Percentiles rank a stretch among this genome's conserved stretches.
These are phyloP conservation scores for Aureobasidium uvarum DNA, from an alignment of 2,329 filamentous ascomycete genomes.

Conservation along the genomic window DNA sequence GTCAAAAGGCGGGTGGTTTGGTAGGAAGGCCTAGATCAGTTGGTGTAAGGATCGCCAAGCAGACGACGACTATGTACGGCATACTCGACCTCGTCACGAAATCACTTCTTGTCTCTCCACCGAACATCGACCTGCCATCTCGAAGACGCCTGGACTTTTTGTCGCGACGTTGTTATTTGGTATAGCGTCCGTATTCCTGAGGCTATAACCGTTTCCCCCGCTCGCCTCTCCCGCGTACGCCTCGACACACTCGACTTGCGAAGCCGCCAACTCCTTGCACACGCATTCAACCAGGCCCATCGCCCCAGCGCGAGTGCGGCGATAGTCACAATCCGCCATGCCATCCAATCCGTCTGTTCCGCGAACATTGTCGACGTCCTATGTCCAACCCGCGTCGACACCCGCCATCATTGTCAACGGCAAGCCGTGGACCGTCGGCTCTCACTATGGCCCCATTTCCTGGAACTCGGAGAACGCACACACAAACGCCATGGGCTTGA, in stretches of 20 bases:
- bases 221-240: neutral
- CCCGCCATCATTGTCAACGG: constrained; percentile 8
- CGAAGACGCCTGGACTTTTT: neutral
- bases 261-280: constrained; percentile 17
- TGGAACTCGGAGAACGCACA: constrained; percentile 2
- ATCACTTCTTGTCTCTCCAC: constrained; percentile 1
- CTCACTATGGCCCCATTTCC: constrained; percentile 2
- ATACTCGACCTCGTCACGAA: neutral
- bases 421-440: constrained; percentile 26
- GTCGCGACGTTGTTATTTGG: neutral
- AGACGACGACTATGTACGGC: neutral
- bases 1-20: neutral
- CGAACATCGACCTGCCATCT: neutral
- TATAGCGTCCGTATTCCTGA: neutral
- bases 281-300: constrained; percentile 22
- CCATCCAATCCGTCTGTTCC: constrained; percentile 11
- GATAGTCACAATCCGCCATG: constrained; percentile 1
- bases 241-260: neutral
- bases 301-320: constrained; percentile 30
- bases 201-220: constrained; percentile 1
- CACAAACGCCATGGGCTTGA: constrained; percentile 17
- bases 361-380: constrained; percentile 28
- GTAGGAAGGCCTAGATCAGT: neutral
- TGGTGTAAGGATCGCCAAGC: constrained; percentile 7
- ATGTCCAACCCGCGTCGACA: constrained; percentile 25